A percentile compares a stretch with the other conserved stretches of the same genome.
Evolutionary conservation across 805 yeast species (phyloP).

Genomic region (Pichia californica): DNA sequence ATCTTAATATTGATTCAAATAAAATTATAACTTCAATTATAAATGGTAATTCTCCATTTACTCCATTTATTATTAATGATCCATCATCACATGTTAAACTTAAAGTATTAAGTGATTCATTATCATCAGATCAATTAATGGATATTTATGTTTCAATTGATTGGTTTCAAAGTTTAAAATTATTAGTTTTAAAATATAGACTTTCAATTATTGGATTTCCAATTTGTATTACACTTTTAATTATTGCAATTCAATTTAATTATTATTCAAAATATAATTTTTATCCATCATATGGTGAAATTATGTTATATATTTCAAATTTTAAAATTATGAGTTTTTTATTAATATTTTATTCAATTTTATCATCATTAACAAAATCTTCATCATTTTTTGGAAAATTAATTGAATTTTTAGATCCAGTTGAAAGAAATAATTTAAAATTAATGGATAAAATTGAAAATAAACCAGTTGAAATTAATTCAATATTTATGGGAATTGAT

Average conservation of each 20-base stretch:
- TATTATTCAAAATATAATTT: conserved; percentile 32
- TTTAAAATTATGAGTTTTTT: conserved; percentile 24
- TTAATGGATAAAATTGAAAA: conserved; percentile 36
- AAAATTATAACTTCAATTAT: conserved; percentile 35
- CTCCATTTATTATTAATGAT: conserved; percentile 23
- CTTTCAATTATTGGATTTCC: conserved; percentile 69
- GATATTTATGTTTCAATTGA: conserved; percentile 44
- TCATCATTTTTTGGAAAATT: conserved; percentile 29
- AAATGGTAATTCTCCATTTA: conserved; percentile 64
- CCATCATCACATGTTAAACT: conserved; percentile 29
- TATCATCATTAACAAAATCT: conserved; percentile 39
- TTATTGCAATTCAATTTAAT: conserved; percentile 49
- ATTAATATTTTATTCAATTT: conserved; percentile 24
- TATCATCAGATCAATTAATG: conserved; percentile 28
- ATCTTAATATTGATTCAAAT: conserved; percentile 41
- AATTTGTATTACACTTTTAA: conserved; percentile 47
- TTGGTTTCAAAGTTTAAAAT: conserved; percentile 52
- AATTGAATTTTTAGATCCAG: conserved; percentile 40
- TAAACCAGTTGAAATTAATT: conserved; percentile 37
- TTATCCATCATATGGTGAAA: conserved; percentile 41
- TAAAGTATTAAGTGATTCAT: conserved; percentile 43
- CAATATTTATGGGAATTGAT: conserved; percentile 63
- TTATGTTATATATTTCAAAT: conserved; percentile 35
- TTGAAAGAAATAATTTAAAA: conserved; percentile 39
- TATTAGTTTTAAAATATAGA: conserved; percentile 71